Conservation (phyloP, 2,329 filamentous ascomycete genomes). For the Ophiostoma piceae region DNA sequence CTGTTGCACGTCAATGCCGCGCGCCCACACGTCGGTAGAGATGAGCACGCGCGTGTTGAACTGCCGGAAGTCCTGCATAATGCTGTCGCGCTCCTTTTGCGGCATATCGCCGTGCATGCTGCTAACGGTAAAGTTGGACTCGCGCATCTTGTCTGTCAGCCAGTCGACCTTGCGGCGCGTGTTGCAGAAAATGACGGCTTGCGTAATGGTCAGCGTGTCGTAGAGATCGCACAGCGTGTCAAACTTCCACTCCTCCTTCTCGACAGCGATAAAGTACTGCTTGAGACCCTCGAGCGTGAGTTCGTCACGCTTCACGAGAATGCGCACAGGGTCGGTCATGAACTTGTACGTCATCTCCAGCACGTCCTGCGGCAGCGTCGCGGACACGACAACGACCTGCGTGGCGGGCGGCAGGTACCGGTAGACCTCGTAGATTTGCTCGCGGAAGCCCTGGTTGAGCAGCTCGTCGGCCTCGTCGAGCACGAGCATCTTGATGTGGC, state of each 20-base stretch:
- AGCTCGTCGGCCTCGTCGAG: slow-evolving; percentile 58
- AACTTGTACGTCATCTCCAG: slow-evolving; percentile 99
- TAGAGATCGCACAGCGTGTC: slow-evolving; percentile 98
- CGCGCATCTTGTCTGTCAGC: slow-evolving; percentile 98
- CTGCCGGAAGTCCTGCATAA: slow-evolving; percentile 98
- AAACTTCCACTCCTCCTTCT: slow-evolving; percentile 99
- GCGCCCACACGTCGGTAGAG: slow-evolving; percentile 95
- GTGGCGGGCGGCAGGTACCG: slow-evolving; percentile 93
- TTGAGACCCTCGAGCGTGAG: slow-evolving; percentile 95
- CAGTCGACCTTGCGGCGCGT: slow-evolving; percentile 98
- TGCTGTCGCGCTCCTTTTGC: slow-evolving; percentile 94
- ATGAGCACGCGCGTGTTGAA: slow-evolving; percentile 95
- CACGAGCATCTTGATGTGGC: slow-evolving; percentile 61
- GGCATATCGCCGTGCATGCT: slow-evolving; percentile 99
- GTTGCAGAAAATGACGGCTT: slow-evolving; percentile 99
- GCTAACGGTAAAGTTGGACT: slow-evolving; percentile 96
- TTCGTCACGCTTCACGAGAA: slow-evolving; percentile 97
- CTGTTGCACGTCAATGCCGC: slow-evolving; percentile 98
- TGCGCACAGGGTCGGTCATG: slow-evolving; percentile 96
- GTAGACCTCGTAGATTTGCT: slow-evolving; percentile 99
- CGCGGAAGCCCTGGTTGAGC: slow-evolving; percentile 89
- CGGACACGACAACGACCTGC: slow-evolving; percentile 96
- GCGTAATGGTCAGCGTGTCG: slow-evolving; percentile 96
- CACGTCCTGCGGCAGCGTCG: slow-evolving; percentile 94
- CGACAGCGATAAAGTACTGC: slow-evolving; percentile 98